A percentile compares a stretch with the other conserved stretches of the same genome.
phyloP scores from a whole-genome alignment of 1,139 yeast genomes.

The Sugiyamaella novakii region DNA sequence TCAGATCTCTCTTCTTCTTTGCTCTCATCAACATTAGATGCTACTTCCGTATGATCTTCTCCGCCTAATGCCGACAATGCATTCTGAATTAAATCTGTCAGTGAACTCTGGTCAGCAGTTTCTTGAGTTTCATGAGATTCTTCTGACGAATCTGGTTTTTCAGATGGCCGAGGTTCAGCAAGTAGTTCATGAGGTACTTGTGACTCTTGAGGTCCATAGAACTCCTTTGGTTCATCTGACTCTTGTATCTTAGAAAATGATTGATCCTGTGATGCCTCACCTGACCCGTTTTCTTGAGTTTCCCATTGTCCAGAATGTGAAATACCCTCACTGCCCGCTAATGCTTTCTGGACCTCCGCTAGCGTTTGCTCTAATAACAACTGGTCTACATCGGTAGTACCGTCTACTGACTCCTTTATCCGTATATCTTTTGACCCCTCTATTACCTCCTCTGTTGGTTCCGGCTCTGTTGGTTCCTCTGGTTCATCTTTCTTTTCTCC shows the following conservation, averaged over 20 bases:
- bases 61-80: constrained; percentile 14
- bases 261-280: background rate
- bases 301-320: background rate
- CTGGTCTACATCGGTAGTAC: background rate
- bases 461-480: no score
- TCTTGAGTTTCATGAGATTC: constrained; percentile 5
- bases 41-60: no score
- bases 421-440: background rate
- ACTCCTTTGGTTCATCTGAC: background rate
- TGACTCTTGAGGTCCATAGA: background rate
- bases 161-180: background rate
- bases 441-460: background rate
- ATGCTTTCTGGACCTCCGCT: constrained; percentile 16
- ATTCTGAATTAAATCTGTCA: constrained; percentile 14
- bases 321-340: background rate
- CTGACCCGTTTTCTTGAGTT: background rate
- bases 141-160: background rate
- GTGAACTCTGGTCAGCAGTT: background rate
- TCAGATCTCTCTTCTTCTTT: background rate
- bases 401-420: background rate
- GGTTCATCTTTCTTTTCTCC: background rate
- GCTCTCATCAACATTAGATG: background rate
- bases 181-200: background rate
- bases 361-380: constrained; percentile 15
- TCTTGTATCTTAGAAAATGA: background rate